Evolutionary conservation across 441 rosid genomes (phyloP), one percentile per base, ranked within the genome.

Genomic region (Biscutella laevigata): DNA sequence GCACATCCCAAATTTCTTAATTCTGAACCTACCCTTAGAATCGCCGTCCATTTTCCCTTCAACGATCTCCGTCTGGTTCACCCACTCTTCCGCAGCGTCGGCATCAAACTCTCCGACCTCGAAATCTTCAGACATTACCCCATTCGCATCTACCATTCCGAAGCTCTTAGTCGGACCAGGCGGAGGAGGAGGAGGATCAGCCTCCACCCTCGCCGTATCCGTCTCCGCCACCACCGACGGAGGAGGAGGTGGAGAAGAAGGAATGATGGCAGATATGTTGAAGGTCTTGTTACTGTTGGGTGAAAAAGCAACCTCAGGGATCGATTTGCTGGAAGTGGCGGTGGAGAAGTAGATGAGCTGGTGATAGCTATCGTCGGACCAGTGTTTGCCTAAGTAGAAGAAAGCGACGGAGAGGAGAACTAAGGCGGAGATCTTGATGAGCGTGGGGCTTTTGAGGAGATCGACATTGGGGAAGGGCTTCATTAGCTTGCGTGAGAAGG

Each of bases 301-400:
- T 6, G 97, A 92, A 52, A 80, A 35, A 2, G 74, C 64, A 29
- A 92, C 73, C 17, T 75, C 28, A 1, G 65, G 45, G 27, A 57
- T 14, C 7, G 77, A 53, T 60, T 10, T 55, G 4, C 13, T 57
- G 45, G 35, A 59, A 63, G 59, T 39, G 40, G 77, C 36, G 74
- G 60, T 27, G 43, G 84, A 64, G 80, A 79, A 86, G 90, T 82
- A 86, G 57, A 79, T 37, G 75, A 86, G 87, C 52, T 77, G 89
- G 32, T 71, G 79, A 60, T 67, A 70, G 29, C 72, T 79, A 48
- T 69, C 52, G 46, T 78, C 71, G 57, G 95, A 82, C 88, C 88
- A 88, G 72, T 80, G 85, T 65, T 80, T 89, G 13, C 99, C 97
- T 11, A 86, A 37, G 84, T 74, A 89, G 69, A 92, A 92, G 78